Percentiles rank a stretch among this genome's conserved stretches.
phyloP scores from a whole-genome alignment of 2,329 filamentous ascomycete species.

The Lasiodiplodia sp. region DNA sequence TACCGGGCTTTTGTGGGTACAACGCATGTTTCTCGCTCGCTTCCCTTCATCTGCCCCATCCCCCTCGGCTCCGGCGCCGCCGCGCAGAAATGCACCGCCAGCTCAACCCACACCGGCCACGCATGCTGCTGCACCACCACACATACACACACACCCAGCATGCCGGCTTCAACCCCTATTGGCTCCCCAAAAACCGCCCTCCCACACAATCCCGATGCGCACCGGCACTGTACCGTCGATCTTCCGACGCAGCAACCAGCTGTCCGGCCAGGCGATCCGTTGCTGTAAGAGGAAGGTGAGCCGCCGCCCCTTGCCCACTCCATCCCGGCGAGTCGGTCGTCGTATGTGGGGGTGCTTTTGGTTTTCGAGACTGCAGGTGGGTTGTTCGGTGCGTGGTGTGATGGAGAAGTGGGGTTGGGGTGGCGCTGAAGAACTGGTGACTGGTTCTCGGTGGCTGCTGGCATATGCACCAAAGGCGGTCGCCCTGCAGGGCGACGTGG shows the following conservation, averaged over 20 bases:
- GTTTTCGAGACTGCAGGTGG: not conserved
- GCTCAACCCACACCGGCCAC: not conserved
- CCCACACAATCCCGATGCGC: not conserved
- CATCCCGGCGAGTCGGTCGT: not conserved
- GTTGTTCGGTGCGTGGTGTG: not conserved
- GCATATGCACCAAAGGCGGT: constrained; percentile 1
- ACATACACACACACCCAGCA: not conserved
- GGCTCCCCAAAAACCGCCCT: not conserved
- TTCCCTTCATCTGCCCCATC: constrained; percentile 5
- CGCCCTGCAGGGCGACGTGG: not conserved
- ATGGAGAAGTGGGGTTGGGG: not conserved
- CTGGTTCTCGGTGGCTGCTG: not conserved
- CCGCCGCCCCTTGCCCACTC: not conserved
- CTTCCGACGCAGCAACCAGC: constrained; percentile 1
- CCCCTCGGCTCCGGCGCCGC: not conserved
- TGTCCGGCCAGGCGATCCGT: not conserved
- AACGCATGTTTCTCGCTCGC: constrained; percentile 9
- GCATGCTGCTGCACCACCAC: not conserved
- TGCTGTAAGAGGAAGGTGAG: not conserved
- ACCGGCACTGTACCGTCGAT: not conserved
- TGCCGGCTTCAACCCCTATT: not conserved
- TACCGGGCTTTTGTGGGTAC: constrained; percentile 13
- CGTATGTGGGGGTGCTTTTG: not conserved
- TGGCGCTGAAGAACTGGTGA: not conserved
- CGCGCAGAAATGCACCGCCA: not conserved